Conservation (phyloP, 495 filamentous ascomycete genomes). For the Daldinia loculata region DNA sequence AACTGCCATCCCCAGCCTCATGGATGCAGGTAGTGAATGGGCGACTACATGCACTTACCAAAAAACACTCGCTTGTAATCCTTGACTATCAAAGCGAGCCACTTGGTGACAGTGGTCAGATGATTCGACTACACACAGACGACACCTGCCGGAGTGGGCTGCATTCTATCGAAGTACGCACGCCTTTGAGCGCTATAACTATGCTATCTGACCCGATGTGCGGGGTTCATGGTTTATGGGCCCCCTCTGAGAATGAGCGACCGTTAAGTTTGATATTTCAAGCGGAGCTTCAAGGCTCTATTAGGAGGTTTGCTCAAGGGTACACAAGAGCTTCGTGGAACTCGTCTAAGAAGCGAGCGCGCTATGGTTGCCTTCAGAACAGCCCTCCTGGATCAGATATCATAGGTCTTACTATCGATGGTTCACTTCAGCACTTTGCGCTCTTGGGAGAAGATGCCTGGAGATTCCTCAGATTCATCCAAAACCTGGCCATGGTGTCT, state of each 20-base stretch:
- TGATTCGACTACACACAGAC: constrained; percentile 49
- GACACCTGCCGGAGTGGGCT: constrained; percentile 47
- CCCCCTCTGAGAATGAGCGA: constrained; percentile 50
- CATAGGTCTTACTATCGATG: constrained; percentile 72
- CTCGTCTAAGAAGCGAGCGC: constrained; percentile 31
- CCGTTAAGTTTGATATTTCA: constrained; percentile 60
- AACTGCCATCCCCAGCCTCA: constrained; percentile 55
- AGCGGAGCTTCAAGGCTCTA: constrained; percentile 57
- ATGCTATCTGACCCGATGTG: constrained; percentile 59
- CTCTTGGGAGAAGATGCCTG: constrained; percentile 62
- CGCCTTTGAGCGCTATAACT: constrained; percentile 43
- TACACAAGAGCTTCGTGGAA: constrained; percentile 57
- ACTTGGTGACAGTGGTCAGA: constrained; percentile 31
- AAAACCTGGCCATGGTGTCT: constrained; percentile 61
- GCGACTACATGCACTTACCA: constrained; percentile 55
- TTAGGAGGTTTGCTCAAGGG: constrained; percentile 58
- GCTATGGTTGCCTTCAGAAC: constrained; percentile 44
- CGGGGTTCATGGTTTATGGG: constrained; percentile 61
- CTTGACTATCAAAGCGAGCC: constrained; percentile 48
- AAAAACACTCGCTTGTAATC: constrained; percentile 55
- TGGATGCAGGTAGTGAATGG: constrained; percentile 52
- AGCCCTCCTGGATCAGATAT: constrained; percentile 52
- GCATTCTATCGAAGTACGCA: constrained; percentile 52
- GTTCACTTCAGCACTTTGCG: constrained; percentile 69
- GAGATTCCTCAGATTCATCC: constrained; percentile 69